A percentile compares a stretch with the other conserved stretches of the same genome.
Conservation (phyloP, 148 eudicot species). For the Amaranthus hypochondriacus region DNA sequence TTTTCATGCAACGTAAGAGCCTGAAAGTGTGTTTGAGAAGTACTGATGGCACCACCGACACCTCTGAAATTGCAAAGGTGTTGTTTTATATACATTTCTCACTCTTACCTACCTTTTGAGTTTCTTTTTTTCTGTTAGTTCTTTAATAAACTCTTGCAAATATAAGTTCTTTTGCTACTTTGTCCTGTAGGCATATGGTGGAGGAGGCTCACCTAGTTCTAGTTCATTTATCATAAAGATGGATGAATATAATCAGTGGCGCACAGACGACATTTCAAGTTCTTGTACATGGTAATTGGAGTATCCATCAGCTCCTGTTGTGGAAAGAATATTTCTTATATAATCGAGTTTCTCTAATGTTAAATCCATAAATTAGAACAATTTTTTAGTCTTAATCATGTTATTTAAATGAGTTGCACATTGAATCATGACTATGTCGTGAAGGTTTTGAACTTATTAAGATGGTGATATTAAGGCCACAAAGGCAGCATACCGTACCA, state of each 20-base stretch:
- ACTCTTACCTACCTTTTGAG: neutral
- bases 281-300: neutral
- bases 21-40: slow-evolving; percentile 91
- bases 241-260: slow-evolving; percentile 95
- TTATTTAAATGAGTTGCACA: too few species aligned
- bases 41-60: slow-evolving; percentile 57
- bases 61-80: slow-evolving; percentile 95
- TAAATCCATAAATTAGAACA: too few species aligned
- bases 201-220: slow-evolving; percentile 73
- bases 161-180: slow-evolving; percentile 8
- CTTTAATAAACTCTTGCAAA: slow-evolving; percentile 1
- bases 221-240: slow-evolving; percentile 90
- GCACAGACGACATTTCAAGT: slow-evolving; percentile 25
- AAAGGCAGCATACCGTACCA: too few species aligned
- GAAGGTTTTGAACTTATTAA: too few species aligned
- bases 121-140: neutral
- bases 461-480: too few species aligned
- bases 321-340: neutral
- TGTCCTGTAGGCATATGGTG: slow-evolving; percentile 75
- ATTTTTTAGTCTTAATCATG: too few species aligned
- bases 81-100: slow-evolving; percentile 4
- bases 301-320: neutral
- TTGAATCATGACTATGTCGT: too few species aligned
- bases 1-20: slow-evolving; percentile 72
- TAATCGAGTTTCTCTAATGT: neutral